Evolutionary conservation across 2,329 filamentous ascomycete species (phyloP).

Genomic region (Verticillium isaacii): DNA sequence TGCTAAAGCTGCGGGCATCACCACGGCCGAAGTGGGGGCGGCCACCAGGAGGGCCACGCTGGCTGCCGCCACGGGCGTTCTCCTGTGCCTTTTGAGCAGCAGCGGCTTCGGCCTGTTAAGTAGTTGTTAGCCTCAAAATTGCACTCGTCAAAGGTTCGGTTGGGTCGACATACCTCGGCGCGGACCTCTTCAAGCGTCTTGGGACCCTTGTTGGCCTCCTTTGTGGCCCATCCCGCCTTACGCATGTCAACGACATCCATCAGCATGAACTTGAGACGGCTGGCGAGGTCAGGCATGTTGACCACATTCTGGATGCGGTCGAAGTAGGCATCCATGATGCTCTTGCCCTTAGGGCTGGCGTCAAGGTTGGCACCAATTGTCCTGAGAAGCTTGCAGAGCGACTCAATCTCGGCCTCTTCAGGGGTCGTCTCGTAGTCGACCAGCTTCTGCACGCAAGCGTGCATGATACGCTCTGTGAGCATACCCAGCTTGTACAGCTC

Average conservation of each 20-base stretch:
- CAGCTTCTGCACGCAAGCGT: conserved; percentile 95
- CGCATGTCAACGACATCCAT: conserved; percentile 90
- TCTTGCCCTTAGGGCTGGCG: conserved; percentile 71
- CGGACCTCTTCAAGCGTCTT: conserved; percentile 95
- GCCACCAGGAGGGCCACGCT: conserved; percentile 63
- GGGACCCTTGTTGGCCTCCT: conserved; percentile 88
- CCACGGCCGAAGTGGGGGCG: conserved; percentile 74
- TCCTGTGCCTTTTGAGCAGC: conserved; percentile 81
- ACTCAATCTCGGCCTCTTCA: conserved; percentile 95
- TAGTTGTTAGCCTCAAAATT: conserved; percentile 18
- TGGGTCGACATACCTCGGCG: conserved; percentile 56
- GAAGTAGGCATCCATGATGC: conserved; percentile 94
- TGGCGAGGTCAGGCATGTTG: conserved; percentile 73
- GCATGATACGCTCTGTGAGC: conserved; percentile 99
- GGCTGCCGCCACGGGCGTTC: conserved; percentile 50
- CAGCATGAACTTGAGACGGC: conserved; percentile 92
- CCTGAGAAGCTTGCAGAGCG: conserved; percentile 83
- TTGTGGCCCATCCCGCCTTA: conserved; percentile 71
- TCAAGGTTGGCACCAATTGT: conserved; percentile 91
- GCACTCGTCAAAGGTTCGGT: neutral
- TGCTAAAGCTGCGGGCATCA: conserved; percentile 80
- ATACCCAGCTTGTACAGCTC: conserved; percentile 98
- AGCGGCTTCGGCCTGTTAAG: conserved; percentile 58
- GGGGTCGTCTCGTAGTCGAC: conserved; percentile 92
- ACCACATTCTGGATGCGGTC: conserved; percentile 78